phyloP scores from a whole-genome alignment of 257 asterid species.

The Lycium barbarum region DNA sequence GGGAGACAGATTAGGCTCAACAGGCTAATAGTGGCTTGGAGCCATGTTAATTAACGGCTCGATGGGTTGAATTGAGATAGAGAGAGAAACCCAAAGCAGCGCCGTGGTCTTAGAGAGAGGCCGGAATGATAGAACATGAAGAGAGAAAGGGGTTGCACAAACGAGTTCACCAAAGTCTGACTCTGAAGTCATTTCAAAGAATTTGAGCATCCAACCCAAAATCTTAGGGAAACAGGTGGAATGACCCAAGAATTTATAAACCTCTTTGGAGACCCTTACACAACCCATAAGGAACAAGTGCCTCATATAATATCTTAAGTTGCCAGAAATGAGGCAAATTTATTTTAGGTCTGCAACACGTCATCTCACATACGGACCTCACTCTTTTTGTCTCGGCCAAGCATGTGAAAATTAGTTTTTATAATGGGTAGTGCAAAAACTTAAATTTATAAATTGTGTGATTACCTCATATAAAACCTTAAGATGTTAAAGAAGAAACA shows the following conservation, averaged over 20 bases:
- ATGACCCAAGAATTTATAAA: not conserved
- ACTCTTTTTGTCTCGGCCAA: not conserved
- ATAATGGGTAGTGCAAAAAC: not conserved
- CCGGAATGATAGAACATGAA: not conserved
- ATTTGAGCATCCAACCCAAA: not conserved
- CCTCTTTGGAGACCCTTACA: not conserved
- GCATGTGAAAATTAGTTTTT: not conserved
- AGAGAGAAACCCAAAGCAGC: not conserved
- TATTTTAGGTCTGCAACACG: not conserved
- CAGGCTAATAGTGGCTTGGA: not conserved
- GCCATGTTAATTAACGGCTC: not conserved
- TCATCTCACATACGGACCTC: not conserved
- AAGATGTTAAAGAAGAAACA: not conserved
- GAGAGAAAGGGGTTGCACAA: not conserved
- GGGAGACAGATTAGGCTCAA: not conserved
- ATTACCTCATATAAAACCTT: not conserved
- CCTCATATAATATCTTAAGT: conserved; percentile 9
- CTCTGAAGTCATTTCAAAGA: not conserved
- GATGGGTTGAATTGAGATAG: not conserved
- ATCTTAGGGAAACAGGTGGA: not conserved
- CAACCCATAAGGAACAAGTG: conserved; percentile 7
- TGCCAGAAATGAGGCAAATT: not conserved
- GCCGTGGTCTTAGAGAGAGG: not conserved
- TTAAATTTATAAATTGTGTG: not conserved
- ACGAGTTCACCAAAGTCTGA: not conserved